Evolutionary conservation across 495 filamentous ascomycete genomes (phyloP), one percentile per base, ranked within the genome.

Genomic region (Xylaria scruposa): DNA sequence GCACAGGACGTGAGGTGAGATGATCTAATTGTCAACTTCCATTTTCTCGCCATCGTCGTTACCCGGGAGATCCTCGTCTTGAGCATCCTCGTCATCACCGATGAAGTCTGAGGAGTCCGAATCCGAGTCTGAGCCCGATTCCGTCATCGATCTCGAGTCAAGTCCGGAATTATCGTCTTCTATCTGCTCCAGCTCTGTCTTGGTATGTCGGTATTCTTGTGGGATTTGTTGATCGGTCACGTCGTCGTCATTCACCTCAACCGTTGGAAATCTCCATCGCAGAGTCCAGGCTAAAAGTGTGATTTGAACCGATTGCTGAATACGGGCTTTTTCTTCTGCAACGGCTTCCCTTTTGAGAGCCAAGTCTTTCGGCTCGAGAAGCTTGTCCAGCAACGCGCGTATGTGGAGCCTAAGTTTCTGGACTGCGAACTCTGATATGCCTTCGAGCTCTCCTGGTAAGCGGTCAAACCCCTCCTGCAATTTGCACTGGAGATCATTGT

Each of bases 351-450:
- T 47, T n/a, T 31, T 46, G 40, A 29, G 21, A 65, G 26, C 62
- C 9, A 65, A n/a, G 42, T 65, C 42, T 33, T 26, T 33, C 7
- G 62, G 42, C 15, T 65, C 40, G 33, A 65, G 62, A 33, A 47
- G 6, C 15, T 47, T 65, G 7, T 47, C 62, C 0, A 67, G 46
- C 6, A 78, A 13, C 15, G 74, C 60, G 15, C 65, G 7, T 6
- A 76, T 31, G 31, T 74, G 73, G 7, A 44, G 31, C 17, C 36
- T 13, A 13, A 67, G 31, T 2, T 40, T 15, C 7, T 9, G 12
- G 9, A 24, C 15, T 15, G 31, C 19, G 12, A 1, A 7, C 7
- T 38, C 12, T 4, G 64, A 54, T n/a, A 67, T 24, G 1, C 0
- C 1, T 9, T 67, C 19, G 2, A 67, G 64, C 3, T 54, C 64